Evolutionary conservation across 225 moss, liverwort and hornwort species (phyloP).

Genomic region (Climacium dendroides): DNA sequence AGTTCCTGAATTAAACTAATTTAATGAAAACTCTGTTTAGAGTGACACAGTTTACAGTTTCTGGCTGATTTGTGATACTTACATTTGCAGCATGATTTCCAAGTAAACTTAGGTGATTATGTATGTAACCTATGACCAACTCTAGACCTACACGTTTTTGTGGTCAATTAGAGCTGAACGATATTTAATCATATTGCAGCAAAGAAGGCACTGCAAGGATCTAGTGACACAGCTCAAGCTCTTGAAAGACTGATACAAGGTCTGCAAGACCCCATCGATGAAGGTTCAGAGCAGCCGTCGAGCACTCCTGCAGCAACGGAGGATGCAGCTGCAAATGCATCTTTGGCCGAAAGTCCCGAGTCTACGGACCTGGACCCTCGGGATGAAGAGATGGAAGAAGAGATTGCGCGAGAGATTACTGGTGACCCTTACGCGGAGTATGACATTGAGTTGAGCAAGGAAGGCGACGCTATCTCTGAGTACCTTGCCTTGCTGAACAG

Average conservation of each 20-base stretch:
- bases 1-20: background rate
- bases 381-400: conserved; percentile 90
- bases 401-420: conserved; percentile 64
- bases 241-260: conserved; percentile 39
- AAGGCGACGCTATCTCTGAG: conserved; percentile 75
- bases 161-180: background rate
- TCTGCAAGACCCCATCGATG: conserved; percentile 14
- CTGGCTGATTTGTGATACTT: background rate
- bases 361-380: conserved; percentile 25
- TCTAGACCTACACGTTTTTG: background rate
- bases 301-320: background rate
- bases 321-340: background rate
- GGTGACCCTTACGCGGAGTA: conserved; percentile 84
- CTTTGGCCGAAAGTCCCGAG: conserved; percentile 21
- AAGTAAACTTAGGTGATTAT: background rate
- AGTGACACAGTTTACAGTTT: background rate
- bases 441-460: conserved; percentile 79
- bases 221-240: conserved; percentile 31
- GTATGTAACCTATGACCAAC: background rate
- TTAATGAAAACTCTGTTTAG: background rate
- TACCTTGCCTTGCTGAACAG: conserved; percentile 61
- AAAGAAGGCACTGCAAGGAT: conserved; percentile 32
- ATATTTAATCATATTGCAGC: conserved; percentile 8
- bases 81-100: background rate
- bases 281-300: conserved; percentile 1